Conservation (phyloP, 768 basidiomycete species). For the Saitozyma podzolica region DNA sequence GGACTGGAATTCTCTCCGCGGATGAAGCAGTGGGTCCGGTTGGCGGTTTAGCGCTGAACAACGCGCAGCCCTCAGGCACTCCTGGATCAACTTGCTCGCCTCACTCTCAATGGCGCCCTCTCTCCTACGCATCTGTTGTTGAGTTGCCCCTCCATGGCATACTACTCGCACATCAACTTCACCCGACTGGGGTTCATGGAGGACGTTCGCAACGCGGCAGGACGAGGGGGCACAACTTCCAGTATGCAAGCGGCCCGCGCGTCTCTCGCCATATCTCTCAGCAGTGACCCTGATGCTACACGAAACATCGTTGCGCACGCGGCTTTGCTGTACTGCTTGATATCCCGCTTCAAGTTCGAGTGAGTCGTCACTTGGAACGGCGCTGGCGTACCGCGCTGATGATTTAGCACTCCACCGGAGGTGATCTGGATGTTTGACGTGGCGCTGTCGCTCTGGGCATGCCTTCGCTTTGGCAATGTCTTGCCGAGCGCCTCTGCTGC, state of each 20-base stretch:
- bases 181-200: conserved; percentile 13
- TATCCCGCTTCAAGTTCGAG: conserved; percentile 20
- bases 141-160: conserved; percentile 12
- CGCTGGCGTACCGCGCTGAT: conserved; percentile 1
- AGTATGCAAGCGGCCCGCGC: conserved; percentile 1
- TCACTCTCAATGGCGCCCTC: not conserved
- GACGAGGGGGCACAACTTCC: conserved; percentile 8
- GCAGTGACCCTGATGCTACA: not conserved
- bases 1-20: conserved; percentile 1
- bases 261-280: not conserved
- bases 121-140: conserved; percentile 11
- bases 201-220: conserved; percentile 17
- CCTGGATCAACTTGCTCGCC: conserved; percentile 13
- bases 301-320: conserved; percentile 18
- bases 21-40: not conserved
- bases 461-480: conserved; percentile 1
- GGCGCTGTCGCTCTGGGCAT: conserved; percentile 19
- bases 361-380: not conserved
- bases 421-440: conserved; percentile 20
- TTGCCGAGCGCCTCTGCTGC: not conserved
- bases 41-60: not conserved
- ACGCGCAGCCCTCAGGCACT: conserved; percentile 7
- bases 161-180: conserved; percentile 22
- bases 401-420: conserved; percentile 14
- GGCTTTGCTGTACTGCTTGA: conserved; percentile 13